phyloP scores from a whole-genome alignment of 164 flowering plant genomes.

The Magnolia officinalis region DNA sequence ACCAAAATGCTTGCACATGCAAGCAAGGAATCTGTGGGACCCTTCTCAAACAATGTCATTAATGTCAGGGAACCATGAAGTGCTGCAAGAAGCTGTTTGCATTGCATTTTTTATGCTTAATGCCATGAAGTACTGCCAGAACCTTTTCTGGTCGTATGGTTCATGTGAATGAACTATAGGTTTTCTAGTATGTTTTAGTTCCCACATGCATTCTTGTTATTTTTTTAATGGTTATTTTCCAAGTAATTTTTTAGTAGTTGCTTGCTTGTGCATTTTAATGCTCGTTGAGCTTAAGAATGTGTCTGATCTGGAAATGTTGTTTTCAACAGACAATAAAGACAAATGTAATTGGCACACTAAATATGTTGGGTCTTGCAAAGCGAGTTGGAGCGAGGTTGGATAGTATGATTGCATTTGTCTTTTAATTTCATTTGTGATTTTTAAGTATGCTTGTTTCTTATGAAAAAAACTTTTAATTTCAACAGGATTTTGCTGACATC shows the following conservation, averaged over 20 bases:
- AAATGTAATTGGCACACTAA: constrained; percentile 94
- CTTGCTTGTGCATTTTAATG: background rate
- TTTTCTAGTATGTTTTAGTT: background rate
- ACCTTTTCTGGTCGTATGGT: background rate
- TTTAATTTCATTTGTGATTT: background rate
- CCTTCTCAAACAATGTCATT: background rate
- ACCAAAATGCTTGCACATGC: background rate
- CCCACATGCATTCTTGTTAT: background rate
- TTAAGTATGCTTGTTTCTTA: background rate
- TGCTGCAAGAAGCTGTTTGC: background rate
- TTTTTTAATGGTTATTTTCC: background rate
- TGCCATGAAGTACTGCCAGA: background rate
- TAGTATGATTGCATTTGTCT: background rate
- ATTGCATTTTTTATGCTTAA: background rate
- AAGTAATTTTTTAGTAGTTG: background rate
- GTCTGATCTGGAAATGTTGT: background rate
- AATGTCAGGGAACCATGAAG: background rate
- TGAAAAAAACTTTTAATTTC: background rate
- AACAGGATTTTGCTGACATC: constrained; percentile 88
- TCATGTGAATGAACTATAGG: background rate
- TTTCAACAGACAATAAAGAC: constrained; percentile 80
- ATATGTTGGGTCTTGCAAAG: constrained; percentile 98
- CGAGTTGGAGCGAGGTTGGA: constrained; percentile 93
- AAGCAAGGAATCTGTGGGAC: background rate
- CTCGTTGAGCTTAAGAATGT: background rate